Evolutionary conservation across 1,139 yeast genomes (phyloP), one percentile per base, ranked within the genome.

Genomic region (Candida sojae): DNA sequence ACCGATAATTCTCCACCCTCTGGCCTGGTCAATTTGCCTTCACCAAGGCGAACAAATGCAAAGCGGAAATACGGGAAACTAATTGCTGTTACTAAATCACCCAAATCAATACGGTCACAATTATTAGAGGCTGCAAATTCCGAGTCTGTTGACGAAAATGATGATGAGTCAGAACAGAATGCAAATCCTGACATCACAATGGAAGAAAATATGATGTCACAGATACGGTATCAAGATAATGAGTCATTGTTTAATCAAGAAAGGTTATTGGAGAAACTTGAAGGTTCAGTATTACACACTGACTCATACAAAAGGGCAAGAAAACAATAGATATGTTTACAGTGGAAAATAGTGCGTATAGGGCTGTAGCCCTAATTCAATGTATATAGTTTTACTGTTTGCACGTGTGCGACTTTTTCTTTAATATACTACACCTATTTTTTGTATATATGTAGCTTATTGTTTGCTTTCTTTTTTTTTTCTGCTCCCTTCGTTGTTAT

Each of bases 61-160:
- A 66, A 61, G 49, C 66, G 63, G 47, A 68, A 63, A 49, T 74
- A 67, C 48, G 80, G 79, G 10, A 62, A 73, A 35, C 50, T 75
- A 32, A 61, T 29, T 10, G 13, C 41, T 28, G 55, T 55, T 7
- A 28, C 49, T 34, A 42, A 39, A 26, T 43, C 55, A 26, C 50
- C 52, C 17, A 51, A 45, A 40, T 52, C 56, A 10, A 39, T 52
- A 11, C 44, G 45, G 13, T 45, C 11, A 9, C 52, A 48, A 40
- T 31, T 53, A 29, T n/a, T 43, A 7, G 40, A 46, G 38, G 45
- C 44, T 31, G 44, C 48, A 33, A 42, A 35, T 40, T 17, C 45
- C 26, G 11, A 17, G 6, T 33, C 41, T 8, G 46, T 39, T 5
- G 39, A 11, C 21, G 21, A 17, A 4, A 29, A n/a, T 11, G 47